phyloP scores from a whole-genome alignment of 768 basidiomycete genomes.

The Arthromyces matolae region DNA sequence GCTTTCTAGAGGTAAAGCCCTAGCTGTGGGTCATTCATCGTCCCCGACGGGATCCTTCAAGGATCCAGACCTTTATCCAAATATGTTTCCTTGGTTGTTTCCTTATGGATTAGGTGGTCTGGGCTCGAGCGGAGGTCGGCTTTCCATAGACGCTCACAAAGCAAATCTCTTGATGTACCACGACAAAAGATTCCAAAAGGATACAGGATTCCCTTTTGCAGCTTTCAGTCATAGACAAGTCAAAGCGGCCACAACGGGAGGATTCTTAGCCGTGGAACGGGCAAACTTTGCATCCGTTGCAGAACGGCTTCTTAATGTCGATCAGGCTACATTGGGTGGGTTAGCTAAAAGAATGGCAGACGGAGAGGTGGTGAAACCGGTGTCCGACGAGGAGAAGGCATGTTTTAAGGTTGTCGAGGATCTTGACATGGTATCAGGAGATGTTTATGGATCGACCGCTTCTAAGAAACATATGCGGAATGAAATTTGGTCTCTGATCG shows the following conservation, averaged over 20 bases:
- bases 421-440: conserved; percentile 31
- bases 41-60: conserved; percentile 21
- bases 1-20: conserved; percentile 7
- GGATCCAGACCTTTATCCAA: conserved; percentile 32
- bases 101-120: conserved; percentile 32
- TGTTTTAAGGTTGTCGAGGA: conserved; percentile 33
- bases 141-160: conserved; percentile 21
- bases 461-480: conserved; percentile 26
- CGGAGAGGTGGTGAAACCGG: conserved; percentile 19
- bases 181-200: conserved; percentile 36
- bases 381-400: conserved; percentile 27
- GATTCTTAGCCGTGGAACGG: conserved; percentile 26
- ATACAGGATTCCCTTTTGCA: conserved; percentile 33
- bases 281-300: conserved; percentile 24
- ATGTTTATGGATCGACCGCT: conserved; percentile 26
- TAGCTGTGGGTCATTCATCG: conserved; percentile 10
- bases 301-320: conserved; percentile 20
- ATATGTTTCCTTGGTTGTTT: conserved; percentile 41
- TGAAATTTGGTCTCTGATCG: conserved; percentile 30
- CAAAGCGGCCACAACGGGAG: conserved; percentile 20
- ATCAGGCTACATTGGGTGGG: conserved; percentile 3
- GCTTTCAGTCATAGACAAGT: conserved; percentile 40
- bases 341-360: neutral
- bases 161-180: conserved; percentile 30
- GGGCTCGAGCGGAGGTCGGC: conserved; percentile 6